These are phyloP conservation scores for Lathyrus tuberosus DNA, from an alignment of 306 rosid species.

Conservation along the genomic window DNA sequence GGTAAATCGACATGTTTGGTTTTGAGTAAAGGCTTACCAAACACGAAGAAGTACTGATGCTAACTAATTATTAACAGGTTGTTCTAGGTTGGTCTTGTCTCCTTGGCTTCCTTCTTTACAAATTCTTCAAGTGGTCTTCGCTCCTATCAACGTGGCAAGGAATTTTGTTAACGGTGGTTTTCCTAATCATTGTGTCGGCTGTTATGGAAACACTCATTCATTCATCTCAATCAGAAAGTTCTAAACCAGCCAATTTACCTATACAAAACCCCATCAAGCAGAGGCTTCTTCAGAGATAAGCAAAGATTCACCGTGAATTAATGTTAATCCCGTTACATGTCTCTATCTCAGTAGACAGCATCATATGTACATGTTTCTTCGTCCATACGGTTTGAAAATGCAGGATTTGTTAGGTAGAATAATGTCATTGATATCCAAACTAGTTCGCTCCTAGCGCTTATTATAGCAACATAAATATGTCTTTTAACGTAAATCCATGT, in stretches of 20 bases:
- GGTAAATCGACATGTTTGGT: conserved; percentile 42
- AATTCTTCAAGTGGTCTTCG: conserved; percentile 52
- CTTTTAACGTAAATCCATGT: not conserved
- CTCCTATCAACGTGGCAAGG: conserved; percentile 77
- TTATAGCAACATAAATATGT: not conserved
- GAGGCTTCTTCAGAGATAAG: conserved; percentile 55
- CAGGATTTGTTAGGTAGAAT: conserved; percentile 7
- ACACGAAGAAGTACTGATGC: not conserved
- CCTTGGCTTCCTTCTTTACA: conserved; percentile 44
- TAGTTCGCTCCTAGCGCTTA: not conserved
- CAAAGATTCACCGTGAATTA: conserved; percentile 15
- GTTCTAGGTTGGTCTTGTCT: conserved; percentile 58
- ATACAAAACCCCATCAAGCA: conserved; percentile 54
- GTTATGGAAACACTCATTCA: conserved; percentile 72
- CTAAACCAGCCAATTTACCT: conserved; percentile 43
- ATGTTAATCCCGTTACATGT: conserved; percentile 4
- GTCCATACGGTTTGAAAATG: conserved; percentile 18
- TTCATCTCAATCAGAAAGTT: conserved; percentile 65
- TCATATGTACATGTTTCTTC: not conserved
- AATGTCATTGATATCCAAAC: not conserved
- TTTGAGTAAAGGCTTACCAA: not conserved
- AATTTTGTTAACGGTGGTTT: conserved; percentile 45
- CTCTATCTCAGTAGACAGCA: conserved; percentile 8
- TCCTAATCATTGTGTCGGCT: conserved; percentile 50
- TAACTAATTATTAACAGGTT: conserved; percentile 41